Evolutionary conservation across 192 early-diverging fungal genomes (phyloP).

Genomic region (Coemansia pectinata): DNA sequence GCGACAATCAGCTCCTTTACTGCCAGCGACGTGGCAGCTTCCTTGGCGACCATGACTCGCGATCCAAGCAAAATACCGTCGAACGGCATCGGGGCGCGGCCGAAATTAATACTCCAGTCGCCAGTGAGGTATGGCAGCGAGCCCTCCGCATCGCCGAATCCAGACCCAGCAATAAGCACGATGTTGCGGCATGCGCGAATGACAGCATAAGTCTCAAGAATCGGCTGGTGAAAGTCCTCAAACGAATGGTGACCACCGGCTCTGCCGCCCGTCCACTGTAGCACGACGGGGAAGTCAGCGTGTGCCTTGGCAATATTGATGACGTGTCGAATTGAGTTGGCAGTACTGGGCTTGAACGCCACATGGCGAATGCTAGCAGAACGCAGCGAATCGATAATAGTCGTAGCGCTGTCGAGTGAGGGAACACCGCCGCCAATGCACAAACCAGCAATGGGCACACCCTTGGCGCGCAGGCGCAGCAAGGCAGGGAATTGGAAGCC

Average conservation of each 20-base stretch:
- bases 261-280: constrained; percentile 97
- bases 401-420: constrained; percentile 76
- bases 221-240: constrained; percentile 92
- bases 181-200: constrained; percentile 82
- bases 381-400: constrained; percentile 74
- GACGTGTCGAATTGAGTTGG: constrained; percentile 75
- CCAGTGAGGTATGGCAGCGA: constrained; percentile 92
- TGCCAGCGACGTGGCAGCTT: constrained; percentile 71
- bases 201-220: constrained; percentile 64
- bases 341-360: constrained; percentile 84
- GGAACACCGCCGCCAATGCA: constrained; percentile 94
- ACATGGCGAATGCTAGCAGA: constrained; percentile 74
- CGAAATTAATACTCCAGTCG: constrained; percentile 81
- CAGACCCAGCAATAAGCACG: constrained; percentile 87
- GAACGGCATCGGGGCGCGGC: constrained; percentile 91
- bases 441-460: constrained; percentile 87
- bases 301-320: constrained; percentile 83
- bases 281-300: constrained; percentile 83
- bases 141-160: constrained; percentile 85
- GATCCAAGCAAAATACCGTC: constrained; percentile 96
- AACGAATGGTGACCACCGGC: constrained; percentile 97
- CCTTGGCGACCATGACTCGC: constrained; percentile 92
- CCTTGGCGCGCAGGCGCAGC: constrained; percentile 76
- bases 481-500: constrained; percentile 76
- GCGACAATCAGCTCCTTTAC: constrained; percentile 89